phyloP scores from a whole-genome alignment of 1,139 yeast genomes.

The Debaryomycetaceae sp. region DNA sequence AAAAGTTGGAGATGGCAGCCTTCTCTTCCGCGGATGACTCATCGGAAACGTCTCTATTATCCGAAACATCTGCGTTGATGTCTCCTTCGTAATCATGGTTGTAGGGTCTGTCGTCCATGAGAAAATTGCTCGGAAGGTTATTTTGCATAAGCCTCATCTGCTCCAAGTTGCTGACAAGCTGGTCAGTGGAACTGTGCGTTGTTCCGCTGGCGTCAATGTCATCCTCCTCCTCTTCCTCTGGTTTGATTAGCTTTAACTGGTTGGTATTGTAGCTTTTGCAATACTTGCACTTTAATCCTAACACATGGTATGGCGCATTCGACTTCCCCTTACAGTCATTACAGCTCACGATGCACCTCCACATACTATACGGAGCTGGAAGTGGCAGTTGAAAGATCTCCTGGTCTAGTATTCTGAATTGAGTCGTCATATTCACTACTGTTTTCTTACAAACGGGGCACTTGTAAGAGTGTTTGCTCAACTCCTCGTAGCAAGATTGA shows the following conservation, averaged over 20 bases:
- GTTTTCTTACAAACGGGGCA: conserved; percentile 90
- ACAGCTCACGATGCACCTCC: conserved; percentile 79
- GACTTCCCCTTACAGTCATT: conserved; percentile 88
- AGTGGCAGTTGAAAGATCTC: conserved; percentile 75
- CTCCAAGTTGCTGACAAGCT: neutral
- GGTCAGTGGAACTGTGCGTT: neutral
- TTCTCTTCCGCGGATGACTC: conserved; percentile 15
- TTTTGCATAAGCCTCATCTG: conserved; percentile 31
- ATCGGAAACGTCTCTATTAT: conserved; percentile 4
- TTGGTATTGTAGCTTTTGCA: conserved; percentile 86
- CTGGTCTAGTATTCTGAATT: conserved; percentile 78
- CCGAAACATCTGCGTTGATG: conserved; percentile 11
- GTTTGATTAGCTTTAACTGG: conserved; percentile 61
- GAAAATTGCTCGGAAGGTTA: conserved; percentile 36
- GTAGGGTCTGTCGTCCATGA: conserved; percentile 23
- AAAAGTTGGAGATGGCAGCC: conserved; percentile 19
- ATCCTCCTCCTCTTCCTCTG: conserved; percentile 43
- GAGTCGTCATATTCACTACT: conserved; percentile 81
- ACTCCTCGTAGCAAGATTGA: conserved; percentile 75
- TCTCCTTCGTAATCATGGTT: conserved; percentile 21
- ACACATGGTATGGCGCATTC: conserved; percentile 70
- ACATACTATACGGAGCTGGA: conserved; percentile 72
- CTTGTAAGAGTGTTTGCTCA: conserved; percentile 75
- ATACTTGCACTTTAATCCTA: conserved; percentile 84
- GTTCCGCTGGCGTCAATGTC: conserved; percentile 7